Conservation (phyloP, 1,284 basidiomycete species). For the Mycosarcoma maydis region DNA sequence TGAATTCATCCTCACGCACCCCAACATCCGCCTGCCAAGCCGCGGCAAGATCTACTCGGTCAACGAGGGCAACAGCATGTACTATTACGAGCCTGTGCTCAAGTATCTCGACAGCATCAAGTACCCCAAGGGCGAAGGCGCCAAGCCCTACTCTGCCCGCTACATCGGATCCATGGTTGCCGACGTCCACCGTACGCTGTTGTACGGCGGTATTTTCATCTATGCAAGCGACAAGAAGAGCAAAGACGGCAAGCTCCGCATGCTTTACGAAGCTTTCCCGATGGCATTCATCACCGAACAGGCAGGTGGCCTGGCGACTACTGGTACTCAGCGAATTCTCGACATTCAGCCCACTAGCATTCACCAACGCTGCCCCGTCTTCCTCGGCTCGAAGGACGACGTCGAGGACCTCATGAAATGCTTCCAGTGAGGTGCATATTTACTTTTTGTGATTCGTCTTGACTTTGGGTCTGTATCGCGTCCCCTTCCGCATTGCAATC, state of each 20-base stretch:
- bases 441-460: no score
- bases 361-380: conserved; percentile 92
- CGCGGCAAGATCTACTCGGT: conserved; percentile 99
- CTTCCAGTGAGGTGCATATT: background rate
- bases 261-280: conserved; percentile 99
- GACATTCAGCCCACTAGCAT: conserved; percentile 89
- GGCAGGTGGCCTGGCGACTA: conserved; percentile 96
- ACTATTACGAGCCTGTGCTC: conserved; percentile 77
- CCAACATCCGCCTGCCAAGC: conserved; percentile 89
- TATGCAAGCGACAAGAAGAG: conserved; percentile 99
- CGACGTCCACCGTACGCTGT: conserved; percentile 92
- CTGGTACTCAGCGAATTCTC: conserved; percentile 88
- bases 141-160: conserved; percentile 71
- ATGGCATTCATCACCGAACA: conserved; percentile 97
- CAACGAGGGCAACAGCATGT: conserved; percentile 97
- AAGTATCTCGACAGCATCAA: conserved; percentile 96
- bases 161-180: conserved; percentile 99
- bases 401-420: conserved; percentile 75
- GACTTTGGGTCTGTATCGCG: no score
- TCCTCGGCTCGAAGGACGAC: conserved; percentile 93
- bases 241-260: conserved; percentile 91
- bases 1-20: conserved; percentile 99
- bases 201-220: conserved; percentile 98
- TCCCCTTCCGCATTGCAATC: no score
- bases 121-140: conserved; percentile 69